Evolutionary conservation across 345 rosid species (phyloP), one percentile per base, ranked within the genome.

Genomic region (Populus pruinosa): DNA sequence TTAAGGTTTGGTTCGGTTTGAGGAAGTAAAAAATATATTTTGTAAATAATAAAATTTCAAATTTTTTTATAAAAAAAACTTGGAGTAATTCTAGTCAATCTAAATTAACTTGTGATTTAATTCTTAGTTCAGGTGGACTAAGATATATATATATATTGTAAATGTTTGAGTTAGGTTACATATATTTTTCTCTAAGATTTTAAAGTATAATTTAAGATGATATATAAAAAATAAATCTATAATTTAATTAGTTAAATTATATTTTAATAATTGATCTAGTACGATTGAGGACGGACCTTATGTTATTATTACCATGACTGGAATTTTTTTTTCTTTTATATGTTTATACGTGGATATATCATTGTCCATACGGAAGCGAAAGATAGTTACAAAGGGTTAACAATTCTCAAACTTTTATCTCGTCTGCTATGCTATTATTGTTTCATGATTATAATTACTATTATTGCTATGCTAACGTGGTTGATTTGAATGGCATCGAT

Each of bases 291-390:
- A 33, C 0, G 36, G 5, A 33, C 5, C 36, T 33, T 33, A 25
- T 25, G 25, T 25, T 25, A 25, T 25, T 25, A 33, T 33, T 33
- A 4, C 5, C 5, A 33, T 33, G 36, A 33, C 1, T 33, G 36
- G 36, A 33, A 4, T 33, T 33, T 33, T 33, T 2, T 33, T 3
- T 3, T 33, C 5, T 33, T 33, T 33, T 33, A 4, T 0, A 27
- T n/a, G 18, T 53, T 20, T 53, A 53, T 70, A 47, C 6, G 16
- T 61, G 43, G 44, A 23, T 65, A 85, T 85, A 76, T 85, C 87
- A 31, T 17, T 85, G 4, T 85, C 85, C 78, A 72, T 85, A 65
- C 78, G 76, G 83, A 85, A 82, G 72, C 78, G 82, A 62, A 68
- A 78, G 31, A 74, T 80, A 77, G 80, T 70, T 35, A 85, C 87